phyloP scores from a whole-genome alignment of 768 basidiomycete genomes.

The Chalciporus chontae region DNA sequence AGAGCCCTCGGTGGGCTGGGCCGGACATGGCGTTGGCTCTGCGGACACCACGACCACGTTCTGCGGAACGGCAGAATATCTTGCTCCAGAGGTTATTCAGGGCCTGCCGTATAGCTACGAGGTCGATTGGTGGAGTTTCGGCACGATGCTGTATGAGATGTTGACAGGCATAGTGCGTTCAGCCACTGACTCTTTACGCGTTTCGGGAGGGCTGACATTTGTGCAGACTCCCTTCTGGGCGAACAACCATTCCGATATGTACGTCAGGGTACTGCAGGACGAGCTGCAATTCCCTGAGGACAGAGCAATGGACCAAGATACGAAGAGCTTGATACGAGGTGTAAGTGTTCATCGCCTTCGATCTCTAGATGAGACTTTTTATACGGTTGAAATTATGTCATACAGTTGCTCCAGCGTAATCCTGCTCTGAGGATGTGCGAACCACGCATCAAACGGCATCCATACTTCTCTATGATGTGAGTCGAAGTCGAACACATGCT shows the following conservation, averaged over 20 bases:
- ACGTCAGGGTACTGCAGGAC: slow-evolving; percentile 86
- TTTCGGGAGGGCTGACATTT: slow-evolving; percentile 13
- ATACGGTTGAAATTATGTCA: slow-evolving; percentile 11
- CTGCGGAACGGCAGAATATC: slow-evolving; percentile 94
- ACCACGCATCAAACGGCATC: slow-evolving; percentile 89
- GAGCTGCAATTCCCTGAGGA: slow-evolving; percentile 89
- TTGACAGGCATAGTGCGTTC: slow-evolving; percentile 81
- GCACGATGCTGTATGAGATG: slow-evolving; percentile 98
- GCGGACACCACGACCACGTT: slow-evolving; percentile 80
- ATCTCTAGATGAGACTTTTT: background rate
- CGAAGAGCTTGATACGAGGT: slow-evolving; percentile 91
- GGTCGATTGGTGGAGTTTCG: slow-evolving; percentile 98
- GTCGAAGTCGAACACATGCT: slow-evolving; percentile 26
- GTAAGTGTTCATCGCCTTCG: slow-evolving; percentile 47
- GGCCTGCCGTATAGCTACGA: slow-evolving; percentile 88
- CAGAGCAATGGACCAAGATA: slow-evolving; percentile 89
- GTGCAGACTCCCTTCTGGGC: slow-evolving; percentile 88
- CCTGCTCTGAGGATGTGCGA: slow-evolving; percentile 89
- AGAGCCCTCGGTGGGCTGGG: slow-evolving; percentile 56
- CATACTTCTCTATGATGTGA: slow-evolving; percentile 93
- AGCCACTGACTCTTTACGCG: slow-evolving; percentile 8
- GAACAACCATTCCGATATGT: slow-evolving; percentile 93
- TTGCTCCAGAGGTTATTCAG: slow-evolving; percentile 95
- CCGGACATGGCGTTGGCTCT: slow-evolving; percentile 44
- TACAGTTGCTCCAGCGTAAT: slow-evolving; percentile 86